These are phyloP conservation scores for Periconia macrospinosa DNA, from an alignment of 2,329 filamentous ascomycete genomes.

Conservation along the genomic window DNA sequence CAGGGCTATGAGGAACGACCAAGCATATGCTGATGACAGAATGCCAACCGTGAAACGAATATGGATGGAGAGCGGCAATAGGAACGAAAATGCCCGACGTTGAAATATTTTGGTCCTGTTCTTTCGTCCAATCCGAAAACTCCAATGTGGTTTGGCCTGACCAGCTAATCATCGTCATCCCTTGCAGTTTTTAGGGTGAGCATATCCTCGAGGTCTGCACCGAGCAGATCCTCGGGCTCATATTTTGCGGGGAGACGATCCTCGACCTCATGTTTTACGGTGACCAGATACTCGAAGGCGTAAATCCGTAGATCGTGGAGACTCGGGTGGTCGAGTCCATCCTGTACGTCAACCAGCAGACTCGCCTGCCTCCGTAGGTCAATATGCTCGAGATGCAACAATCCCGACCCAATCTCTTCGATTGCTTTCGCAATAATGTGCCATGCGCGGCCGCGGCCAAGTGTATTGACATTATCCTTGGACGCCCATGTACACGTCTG, in stretches of 20 bases:
- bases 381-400: not conserved
- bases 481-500: not conserved
- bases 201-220: no score
- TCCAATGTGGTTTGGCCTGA: no score
- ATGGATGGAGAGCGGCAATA: slow-evolving; percentile 24
- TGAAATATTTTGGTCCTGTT: not conserved
- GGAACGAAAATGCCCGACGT: not conserved
- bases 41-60: slow-evolving; percentile 38
- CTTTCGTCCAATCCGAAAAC: no score
- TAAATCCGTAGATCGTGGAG: not conserved
- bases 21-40: slow-evolving; percentile 21
- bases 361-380: not conserved
- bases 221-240: no score
- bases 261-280: not conserved
- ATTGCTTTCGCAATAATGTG: not conserved
- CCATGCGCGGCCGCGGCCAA: not conserved
- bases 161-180: no score
- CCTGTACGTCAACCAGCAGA: not conserved
- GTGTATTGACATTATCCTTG: not conserved
- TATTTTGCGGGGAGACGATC: no score
- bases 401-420: not conserved
- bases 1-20: slow-evolving; percentile 27
- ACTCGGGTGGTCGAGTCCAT: not conserved
- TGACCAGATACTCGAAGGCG: not conserved
- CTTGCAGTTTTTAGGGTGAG: no score